Conservation (phyloP, 306 rosid species). For the Chamaecrista fasciculata region DNA sequence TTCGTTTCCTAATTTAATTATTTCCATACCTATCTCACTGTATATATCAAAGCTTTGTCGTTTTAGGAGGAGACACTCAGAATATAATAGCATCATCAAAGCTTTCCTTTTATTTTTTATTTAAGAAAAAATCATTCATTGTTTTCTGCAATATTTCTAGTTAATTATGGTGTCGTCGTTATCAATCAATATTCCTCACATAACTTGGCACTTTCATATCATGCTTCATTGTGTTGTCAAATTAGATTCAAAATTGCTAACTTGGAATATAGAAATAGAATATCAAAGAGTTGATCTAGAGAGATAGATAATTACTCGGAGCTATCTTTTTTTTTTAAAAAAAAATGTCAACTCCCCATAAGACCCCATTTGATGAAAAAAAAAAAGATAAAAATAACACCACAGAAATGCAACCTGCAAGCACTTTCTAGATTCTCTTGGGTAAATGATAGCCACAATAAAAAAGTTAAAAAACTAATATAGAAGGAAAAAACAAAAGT, state of each 20-base stretch:
- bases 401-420: not conserved
- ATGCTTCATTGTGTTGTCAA: not conserved
- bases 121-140: too few relatives aligned
- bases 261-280: constrained; percentile 22
- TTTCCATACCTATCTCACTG: not conserved
- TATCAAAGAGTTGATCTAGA: constrained; percentile 27
- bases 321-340: not conserved
- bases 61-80: constrained; percentile 17
- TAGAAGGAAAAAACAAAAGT: too few relatives aligned
- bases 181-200: not conserved
- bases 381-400: not conserved
- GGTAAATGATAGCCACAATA: too few relatives aligned
- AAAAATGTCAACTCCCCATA: not conserved
- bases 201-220: constrained; percentile 1
- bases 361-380: not conserved
- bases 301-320: not conserved
- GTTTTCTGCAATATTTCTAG: not conserved
- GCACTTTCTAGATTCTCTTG: too few relatives aligned
- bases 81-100: too few relatives aligned
- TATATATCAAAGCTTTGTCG: not conserved
- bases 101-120: too few relatives aligned
- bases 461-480: too few relatives aligned
- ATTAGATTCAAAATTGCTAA: not conserved
- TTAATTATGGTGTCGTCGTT: not conserved
- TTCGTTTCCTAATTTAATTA: not conserved